Evolutionary conservation across 805 yeast genomes (phyloP).

Genomic region (Candida maltosa): DNA sequence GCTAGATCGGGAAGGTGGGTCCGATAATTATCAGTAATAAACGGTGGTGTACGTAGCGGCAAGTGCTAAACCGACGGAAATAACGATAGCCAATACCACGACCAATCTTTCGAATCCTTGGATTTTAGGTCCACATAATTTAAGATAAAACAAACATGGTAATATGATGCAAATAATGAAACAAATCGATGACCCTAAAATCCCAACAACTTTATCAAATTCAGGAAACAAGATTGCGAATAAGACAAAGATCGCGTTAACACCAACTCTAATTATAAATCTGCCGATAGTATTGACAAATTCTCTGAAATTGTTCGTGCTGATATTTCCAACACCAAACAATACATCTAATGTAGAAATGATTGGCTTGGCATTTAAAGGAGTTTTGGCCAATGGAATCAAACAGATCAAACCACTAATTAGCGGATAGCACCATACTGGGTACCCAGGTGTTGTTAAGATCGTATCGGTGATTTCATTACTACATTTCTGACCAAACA

Average conservation of each 20-base stretch:
- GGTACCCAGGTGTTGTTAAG: slow-evolving; percentile 45
- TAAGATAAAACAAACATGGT: slow-evolving; percentile 70
- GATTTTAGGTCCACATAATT: slow-evolving; percentile 46
- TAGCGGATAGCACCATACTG: slow-evolving; percentile 42
- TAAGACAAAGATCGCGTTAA: slow-evolving; percentile 56
- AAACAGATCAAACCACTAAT: slow-evolving; percentile 73
- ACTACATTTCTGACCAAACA: slow-evolving; percentile 50
- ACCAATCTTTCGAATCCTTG: slow-evolving; percentile 32
- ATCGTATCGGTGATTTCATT: slow-evolving; percentile 53
- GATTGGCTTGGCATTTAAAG: slow-evolving; percentile 80
- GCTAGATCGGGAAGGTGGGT: too few relatives aligned
- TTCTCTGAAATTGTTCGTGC: slow-evolving; percentile 7
- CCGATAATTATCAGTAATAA: too few relatives aligned
- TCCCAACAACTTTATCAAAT: slow-evolving; percentile 78
- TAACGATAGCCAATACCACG: too few relatives aligned
- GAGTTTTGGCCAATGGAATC: slow-evolving; percentile 81
- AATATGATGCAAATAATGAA: slow-evolving; percentile 75
- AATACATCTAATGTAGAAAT: slow-evolving; percentile 64
- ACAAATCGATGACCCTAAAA: slow-evolving; percentile 78
- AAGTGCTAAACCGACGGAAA: too few relatives aligned
- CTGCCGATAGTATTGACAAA: slow-evolving; percentile 8
- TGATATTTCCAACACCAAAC: slow-evolving; percentile 17
- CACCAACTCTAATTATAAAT: slow-evolving; percentile 29
- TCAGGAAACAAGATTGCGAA: slow-evolving; percentile 68
- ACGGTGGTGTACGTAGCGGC: too few relatives aligned